These are phyloP conservation scores for Fraxinus americana DNA, from an alignment of 257 asterid species.

Conservation along the genomic window DNA sequence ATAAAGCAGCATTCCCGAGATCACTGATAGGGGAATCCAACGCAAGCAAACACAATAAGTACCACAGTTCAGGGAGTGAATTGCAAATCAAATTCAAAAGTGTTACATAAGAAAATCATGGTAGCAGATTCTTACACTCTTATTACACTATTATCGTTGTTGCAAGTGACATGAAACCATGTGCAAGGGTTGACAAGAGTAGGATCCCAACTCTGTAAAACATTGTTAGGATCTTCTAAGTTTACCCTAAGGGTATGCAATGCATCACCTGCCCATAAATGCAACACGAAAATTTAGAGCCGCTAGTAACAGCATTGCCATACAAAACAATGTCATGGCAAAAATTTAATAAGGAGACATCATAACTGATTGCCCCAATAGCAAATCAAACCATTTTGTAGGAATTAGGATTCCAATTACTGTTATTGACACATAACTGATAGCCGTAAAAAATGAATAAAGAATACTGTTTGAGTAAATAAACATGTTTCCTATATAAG, in stretches of 20 bases:
- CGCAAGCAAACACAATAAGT: neutral
- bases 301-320: neutral
- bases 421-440: neutral
- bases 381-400: neutral
- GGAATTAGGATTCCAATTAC: neutral
- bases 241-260: conserved; percentile 75
- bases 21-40: conserved; percentile 51
- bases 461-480: neutral
- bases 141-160: conserved; percentile 93
- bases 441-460: neutral
- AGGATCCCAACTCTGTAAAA: conserved; percentile 98
- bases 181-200: conserved; percentile 99
- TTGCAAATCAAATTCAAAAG: conserved; percentile 5
- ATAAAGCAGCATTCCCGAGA: conserved; percentile 95
- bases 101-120: neutral
- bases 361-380: conserved; percentile 3
- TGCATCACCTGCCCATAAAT: conserved; percentile 76
- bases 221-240: conserved; percentile 89
- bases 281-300: conserved; percentile 21
- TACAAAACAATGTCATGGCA: neutral
- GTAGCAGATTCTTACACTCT: conserved; percentile 71
- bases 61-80: conserved; percentile 15
- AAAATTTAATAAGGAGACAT: neutral
- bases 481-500: neutral
- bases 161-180: conserved; percentile 99